A percentile compares a stretch with the other conserved stretches of the same genome.
phyloP scores from a whole-genome alignment of 2,329 filamentous ascomycete species.

The Cytospora schulzeri region DNA sequence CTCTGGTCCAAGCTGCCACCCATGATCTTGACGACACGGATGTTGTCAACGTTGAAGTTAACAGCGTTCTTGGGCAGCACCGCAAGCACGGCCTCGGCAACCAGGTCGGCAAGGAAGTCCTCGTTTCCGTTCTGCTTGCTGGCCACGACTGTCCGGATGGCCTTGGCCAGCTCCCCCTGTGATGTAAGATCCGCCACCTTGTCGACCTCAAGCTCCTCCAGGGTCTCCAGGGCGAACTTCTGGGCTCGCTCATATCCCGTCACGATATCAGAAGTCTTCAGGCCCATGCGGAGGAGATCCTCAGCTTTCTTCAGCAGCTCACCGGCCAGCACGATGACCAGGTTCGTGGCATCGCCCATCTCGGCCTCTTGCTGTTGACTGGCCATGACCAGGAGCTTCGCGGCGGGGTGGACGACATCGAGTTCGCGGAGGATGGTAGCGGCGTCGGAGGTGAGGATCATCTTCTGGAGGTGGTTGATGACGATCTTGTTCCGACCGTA shows the following conservation, averaged over 20 bases:
- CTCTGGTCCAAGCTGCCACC: constrained; percentile 93
- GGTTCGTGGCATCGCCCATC: constrained; percentile 97
- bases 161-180: constrained; percentile 86
- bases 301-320: constrained; percentile 97
- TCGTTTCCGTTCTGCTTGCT: constrained; percentile 97
- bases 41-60: constrained; percentile 99
- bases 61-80: constrained; percentile 93
- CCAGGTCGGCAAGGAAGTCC: constrained; percentile 81
- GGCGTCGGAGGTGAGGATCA: constrained; percentile 97
- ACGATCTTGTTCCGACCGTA: constrained; percentile 99
- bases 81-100: constrained; percentile 81
- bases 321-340: constrained; percentile 93
- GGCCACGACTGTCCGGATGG: constrained; percentile 90
- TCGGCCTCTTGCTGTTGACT: constrained; percentile 98
- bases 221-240: constrained; percentile 77
- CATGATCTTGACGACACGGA: constrained; percentile 99
- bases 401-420: constrained; percentile 96
- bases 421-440: constrained; percentile 96
- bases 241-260: constrained; percentile 95
- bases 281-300: constrained; percentile 91
- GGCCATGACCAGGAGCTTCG: constrained; percentile 97
- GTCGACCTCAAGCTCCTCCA: constrained; percentile 90
- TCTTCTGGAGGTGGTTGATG: constrained; percentile 99
- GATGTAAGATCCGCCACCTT: constrained; percentile 83
- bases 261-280: constrained; percentile 98